Evolutionary conservation across 129 eudicot species (phyloP), one percentile per base, ranked within the genome.

Genomic region (carrot (Daucus carota)): DNA sequence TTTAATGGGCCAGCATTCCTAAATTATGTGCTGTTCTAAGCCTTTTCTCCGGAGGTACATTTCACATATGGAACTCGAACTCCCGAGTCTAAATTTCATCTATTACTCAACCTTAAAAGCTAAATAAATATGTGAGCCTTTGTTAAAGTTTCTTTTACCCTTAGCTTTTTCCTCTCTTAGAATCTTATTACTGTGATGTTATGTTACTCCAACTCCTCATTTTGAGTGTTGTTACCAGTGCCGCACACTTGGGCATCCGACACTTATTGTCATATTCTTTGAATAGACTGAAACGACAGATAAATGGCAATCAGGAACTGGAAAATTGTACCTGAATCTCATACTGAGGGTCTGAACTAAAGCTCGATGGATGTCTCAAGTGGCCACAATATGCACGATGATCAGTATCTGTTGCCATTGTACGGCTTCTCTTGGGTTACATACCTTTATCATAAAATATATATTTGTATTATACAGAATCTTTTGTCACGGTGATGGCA

Each of bases 401-500:
- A 70, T 70, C 73, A 70, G 73, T 70, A 40, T 70, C 73, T 70
- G 73, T 42, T 18, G 47, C 73, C 73, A 70, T 70, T 22, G 44
- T 36, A 36, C 26, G 17, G 44, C 42, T 40, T 70, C 48, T 40
- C 47, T 70, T 6, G 20, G 13, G 40, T 17, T 8, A 16, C 47
- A 9, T 4, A 20, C 47, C 73, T 70, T 36, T 70, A 22, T 8
- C 44, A 70, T 22, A 70, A 12, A 40, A 31, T 63, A 63, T 62
- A 29, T 63, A 62, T 62, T 18, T 3, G 26, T 60, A 12, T 11
- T 28, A 16, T 14, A 28, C 7, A 62, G 36, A 6, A 29, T 63
- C 29, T 68, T 0, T 11, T 34, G 2, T 70, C 24, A 70, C 24
- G 6, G 38, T 9, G 11, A 10, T 70, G 32, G 33, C 73, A 70